Evolutionary conservation across 805 yeast species (phyloP).

Genomic region (Lipomyces lipofer): DNA sequence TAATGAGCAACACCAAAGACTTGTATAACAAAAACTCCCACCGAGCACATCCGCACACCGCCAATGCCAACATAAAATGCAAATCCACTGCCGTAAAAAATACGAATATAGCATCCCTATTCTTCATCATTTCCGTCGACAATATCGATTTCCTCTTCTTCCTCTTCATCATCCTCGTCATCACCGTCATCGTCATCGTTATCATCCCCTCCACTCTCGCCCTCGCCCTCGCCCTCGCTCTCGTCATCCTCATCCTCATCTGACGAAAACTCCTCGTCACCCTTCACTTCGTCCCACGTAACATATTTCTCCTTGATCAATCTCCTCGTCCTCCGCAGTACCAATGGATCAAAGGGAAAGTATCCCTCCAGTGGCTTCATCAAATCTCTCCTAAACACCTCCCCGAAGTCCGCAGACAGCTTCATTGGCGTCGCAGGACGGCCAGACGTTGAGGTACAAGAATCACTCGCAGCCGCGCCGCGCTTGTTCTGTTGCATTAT

Average conservation of each 20-base stretch:
- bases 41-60: too few species aligned
- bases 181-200: constrained; percentile 23
- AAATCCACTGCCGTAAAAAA: not conserved
- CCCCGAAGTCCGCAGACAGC: not conserved
- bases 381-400: not conserved
- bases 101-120: not conserved
- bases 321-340: constrained; percentile 60
- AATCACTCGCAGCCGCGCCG: constrained; percentile 39
- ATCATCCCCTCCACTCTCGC: constrained; percentile 32
- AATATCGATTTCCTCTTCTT: not conserved
- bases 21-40: too few species aligned
- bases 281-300: constrained; percentile 82
- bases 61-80: too few species aligned
- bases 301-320: constrained; percentile 60
- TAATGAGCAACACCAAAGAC: too few species aligned
- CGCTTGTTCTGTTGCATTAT: constrained; percentile 88
- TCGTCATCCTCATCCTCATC: constrained; percentile 50
- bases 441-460: not conserved
- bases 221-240: constrained; percentile 36
- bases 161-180: constrained; percentile 5
- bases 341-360: constrained; percentile 93
- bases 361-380: constrained; percentile 77
- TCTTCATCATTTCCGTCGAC: not conserved
- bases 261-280: constrained; percentile 50
- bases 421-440: not conserved